Evolutionary conservation across 2,329 filamentous ascomycete species (phyloP), one percentile per base, ranked within the genome.

Genomic region (Dothistroma septosporum): DNA sequence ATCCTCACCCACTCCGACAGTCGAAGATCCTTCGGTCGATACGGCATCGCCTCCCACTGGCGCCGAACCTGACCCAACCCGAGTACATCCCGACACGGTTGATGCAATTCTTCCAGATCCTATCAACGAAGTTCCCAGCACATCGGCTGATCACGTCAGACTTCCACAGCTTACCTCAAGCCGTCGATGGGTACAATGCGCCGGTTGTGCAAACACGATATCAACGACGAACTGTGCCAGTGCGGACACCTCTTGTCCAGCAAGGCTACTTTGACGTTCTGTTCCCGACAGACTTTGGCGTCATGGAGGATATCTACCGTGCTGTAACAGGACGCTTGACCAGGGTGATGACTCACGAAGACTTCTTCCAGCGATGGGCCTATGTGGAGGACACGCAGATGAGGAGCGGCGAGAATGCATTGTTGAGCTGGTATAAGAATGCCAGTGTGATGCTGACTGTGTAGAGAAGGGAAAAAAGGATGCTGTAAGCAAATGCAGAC

Each of bases 201-300:
- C 94, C 94, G 0, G 92, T 99, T 22, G 95, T 99, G 66, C 95
- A 99, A 80, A 99, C 94, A 32, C 84, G 94, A 64, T 99, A 92
- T 76, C 83, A 91, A 77, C 83, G 94, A 68, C 84, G 86, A 63
- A 97, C 91, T 68, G 91, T 99, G 58, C 90, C 92, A 46, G 94
- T 99, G 14, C 83, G 86, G 4, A 99, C 94, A 4, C 92, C 93
- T 57, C 83, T 96, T 74, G 94, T 96, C 80, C 92, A 97, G 75
- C 95, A 99, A 79, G 95, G 94, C 50, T 97, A 96, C 77, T 99
- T 99, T 73, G 95, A 99, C 74, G 97, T 99, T 70, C 87, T 99
- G 73, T 99, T 99, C 78, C 94, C 94, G 0, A 99, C 94, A 11
- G 89, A 99, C 76, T 99, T 99, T 74, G 82, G 85, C 64, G 88